These are phyloP conservation scores for Botrytis deweyae DNA, from an alignment of 2,329 filamentous ascomycete genomes.

Conservation along the genomic window DNA sequence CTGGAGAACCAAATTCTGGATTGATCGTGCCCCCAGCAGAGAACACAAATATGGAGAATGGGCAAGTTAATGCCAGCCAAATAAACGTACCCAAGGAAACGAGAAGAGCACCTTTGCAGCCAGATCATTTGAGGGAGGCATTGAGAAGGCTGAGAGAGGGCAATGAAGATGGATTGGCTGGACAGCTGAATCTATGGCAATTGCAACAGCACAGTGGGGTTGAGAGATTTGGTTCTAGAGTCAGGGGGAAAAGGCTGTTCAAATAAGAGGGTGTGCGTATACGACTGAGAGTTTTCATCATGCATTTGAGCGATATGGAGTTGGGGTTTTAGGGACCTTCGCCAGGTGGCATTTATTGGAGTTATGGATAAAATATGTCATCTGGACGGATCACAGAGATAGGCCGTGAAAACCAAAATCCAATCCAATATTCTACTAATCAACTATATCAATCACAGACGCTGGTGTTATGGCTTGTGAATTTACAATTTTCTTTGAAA, in stretches of 20 bases:
- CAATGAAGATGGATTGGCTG: constrained; percentile 59
- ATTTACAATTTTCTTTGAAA: not conserved
- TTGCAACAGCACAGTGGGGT: constrained; percentile 58
- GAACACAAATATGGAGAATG: constrained; percentile 18
- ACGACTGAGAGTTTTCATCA: not conserved
- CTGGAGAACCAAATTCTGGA: constrained; percentile 58
- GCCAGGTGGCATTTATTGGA: not conserved
- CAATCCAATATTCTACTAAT: not conserved
- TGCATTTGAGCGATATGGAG: constrained; percentile 13
- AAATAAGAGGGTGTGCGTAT: constrained; percentile 29
- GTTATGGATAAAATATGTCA: constrained; percentile 42
- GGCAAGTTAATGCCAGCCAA: constrained; percentile 31
- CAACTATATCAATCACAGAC: not conserved
- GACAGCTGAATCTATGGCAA: constrained; percentile 60
- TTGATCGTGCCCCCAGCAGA: constrained; percentile 46
- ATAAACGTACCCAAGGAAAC: constrained; percentile 40
- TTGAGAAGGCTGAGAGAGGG: constrained; percentile 64
- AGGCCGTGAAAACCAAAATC: not conserved
- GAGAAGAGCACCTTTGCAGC: constrained; percentile 60
- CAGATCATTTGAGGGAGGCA: constrained; percentile 74
- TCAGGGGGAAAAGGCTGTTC: constrained; percentile 37
- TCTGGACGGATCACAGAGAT: not conserved
- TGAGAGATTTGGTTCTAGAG: constrained; percentile 51
- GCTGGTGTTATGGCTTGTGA: not conserved
- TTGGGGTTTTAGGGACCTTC: not conserved